phyloP scores from a whole-genome alignment of 192 early-diverging fungal genomes.

The Funneliformis geosporum region DNA sequence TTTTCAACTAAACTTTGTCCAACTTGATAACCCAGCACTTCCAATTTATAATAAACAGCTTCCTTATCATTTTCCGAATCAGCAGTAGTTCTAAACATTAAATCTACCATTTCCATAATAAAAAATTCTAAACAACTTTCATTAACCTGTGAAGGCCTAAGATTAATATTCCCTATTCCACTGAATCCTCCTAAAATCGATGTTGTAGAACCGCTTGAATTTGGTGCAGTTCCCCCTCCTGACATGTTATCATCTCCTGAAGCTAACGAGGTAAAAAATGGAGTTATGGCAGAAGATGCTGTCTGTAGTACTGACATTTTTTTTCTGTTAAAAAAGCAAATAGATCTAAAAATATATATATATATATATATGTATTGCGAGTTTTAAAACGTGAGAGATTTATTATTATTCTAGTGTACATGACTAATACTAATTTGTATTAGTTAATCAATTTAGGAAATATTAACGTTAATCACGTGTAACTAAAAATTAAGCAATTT shows the following conservation, averaged over 20 bases:
- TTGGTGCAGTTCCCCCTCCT: too few species aligned
- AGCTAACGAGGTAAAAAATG: constrained; percentile 26
- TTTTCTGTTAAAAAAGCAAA: background rate
- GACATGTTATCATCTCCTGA: constrained; percentile 4
- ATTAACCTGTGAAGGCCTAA: constrained; percentile 48
- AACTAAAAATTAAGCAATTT: background rate
- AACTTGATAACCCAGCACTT: constrained; percentile 87
- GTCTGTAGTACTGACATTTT: constrained; percentile 31
- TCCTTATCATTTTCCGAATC: constrained; percentile 76
- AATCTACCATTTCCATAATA: constrained; percentile 74
- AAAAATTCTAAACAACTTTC: constrained; percentile 75
- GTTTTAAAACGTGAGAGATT: background rate
- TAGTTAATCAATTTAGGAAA: background rate
- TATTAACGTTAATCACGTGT: background rate
- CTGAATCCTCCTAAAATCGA: background rate
- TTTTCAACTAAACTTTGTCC: constrained; percentile 86
- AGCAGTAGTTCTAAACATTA: constrained; percentile 56
- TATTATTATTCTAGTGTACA: background rate
- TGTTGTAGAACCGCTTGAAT: background rate
- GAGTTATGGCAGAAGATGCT: constrained; percentile 30
- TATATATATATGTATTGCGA: background rate
- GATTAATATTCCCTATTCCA: background rate
- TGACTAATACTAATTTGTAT: background rate
- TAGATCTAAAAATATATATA: background rate
- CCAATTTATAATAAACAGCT: constrained; percentile 88